Evolutionary conservation across 2,329 filamentous ascomycete species (phyloP), one percentile per base, ranked within the genome.

Genomic region (Botryotinia narcissicola): DNA sequence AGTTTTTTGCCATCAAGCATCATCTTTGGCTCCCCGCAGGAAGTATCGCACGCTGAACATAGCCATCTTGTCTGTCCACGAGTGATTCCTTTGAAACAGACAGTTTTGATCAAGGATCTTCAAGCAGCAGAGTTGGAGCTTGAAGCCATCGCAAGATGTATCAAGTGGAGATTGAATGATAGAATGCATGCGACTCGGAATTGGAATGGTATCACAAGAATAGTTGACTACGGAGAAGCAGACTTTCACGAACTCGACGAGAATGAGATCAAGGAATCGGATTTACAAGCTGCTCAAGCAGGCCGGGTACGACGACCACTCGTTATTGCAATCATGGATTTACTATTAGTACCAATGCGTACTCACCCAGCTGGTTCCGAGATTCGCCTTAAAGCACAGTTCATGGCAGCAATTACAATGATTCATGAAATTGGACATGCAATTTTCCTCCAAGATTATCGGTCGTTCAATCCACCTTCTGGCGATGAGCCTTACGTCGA

Each of bases 371-470:
- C 22, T 5, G 48, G 73, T 14, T 77, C 70, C 60, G 77, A 80
- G 61, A 60, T 73, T 22, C 72, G 75, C 72, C 63, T 78, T 25
- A 76, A 77, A 37, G 75, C 77, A 22, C 62, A 71, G 16, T 80
- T 79, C 62, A 75, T 78, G 67, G 76, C 77, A 3, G 78, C 73
- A 20, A 62, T 78, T 3, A 80, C 79, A 25, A 78, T 80, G 67
- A 74, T 74, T 3, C 79, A 80, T 67, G 79, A 80, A 61, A 64
- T 80, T 42, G 78, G 76, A 1, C 78, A 80, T 75, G 73, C 73
- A 3, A 74, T 80, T 22, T 78, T 77, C 73, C 74, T 74, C 32
- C 75, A 77, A 40, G 76, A 79, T 70, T 78, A 75, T 40, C 59
- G 74, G 44, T 76, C 71, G 57, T 74, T 66, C 29, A 63, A 75